A percentile compares a stretch with the other conserved stretches of the same genome.
Evolutionary conservation across 441 rosid genomes (phyloP).

Genomic region (Erysimum cheiri): DNA sequence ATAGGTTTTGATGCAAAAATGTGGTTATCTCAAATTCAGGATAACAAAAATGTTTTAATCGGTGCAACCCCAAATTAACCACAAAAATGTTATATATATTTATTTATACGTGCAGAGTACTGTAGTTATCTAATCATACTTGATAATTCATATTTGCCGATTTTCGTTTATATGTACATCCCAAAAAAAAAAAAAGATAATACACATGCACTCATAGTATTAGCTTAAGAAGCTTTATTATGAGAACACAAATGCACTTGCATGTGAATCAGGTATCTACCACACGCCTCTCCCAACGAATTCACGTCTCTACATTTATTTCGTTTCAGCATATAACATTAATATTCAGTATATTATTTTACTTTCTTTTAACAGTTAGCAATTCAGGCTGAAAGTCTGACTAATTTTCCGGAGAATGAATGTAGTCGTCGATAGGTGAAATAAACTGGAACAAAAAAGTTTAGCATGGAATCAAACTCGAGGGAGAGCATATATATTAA

Average conservation of each 20-base stretch:
- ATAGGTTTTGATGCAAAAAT: not conserved
- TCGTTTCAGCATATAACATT: slow-evolving; percentile 16
- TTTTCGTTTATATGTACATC: slow-evolving; percentile 13
- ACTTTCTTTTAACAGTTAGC: not conserved
- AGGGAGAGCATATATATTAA: too few species aligned
- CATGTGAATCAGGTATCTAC: slow-evolving; percentile 43
- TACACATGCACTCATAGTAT: slow-evolving; percentile 26
- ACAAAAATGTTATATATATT: too few species aligned
- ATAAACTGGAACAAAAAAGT: too few species aligned
- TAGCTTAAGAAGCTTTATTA: slow-evolving; percentile 31
- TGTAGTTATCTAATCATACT: too few species aligned
- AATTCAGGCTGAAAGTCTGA: not conserved
- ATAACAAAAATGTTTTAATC: not conserved
- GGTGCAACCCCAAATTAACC: not conserved
- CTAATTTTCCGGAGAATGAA: not conserved
- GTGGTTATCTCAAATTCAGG: not conserved
- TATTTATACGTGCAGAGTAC: too few species aligned
- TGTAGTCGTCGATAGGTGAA: not conserved
- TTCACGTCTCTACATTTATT: slow-evolving; percentile 41
- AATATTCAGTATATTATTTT: not conserved
- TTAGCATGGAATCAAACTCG: too few species aligned
- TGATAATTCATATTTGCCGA: not conserved
- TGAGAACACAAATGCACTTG: slow-evolving; percentile 36
- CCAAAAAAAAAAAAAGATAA: not conserved
- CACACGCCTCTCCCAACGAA: slow-evolving; percentile 46